Percentiles rank a stretch among this genome's conserved stretches.
phyloP scores from a whole-genome alignment of 495 filamentous ascomycete species.

The Penicillium turbatum region DNA sequence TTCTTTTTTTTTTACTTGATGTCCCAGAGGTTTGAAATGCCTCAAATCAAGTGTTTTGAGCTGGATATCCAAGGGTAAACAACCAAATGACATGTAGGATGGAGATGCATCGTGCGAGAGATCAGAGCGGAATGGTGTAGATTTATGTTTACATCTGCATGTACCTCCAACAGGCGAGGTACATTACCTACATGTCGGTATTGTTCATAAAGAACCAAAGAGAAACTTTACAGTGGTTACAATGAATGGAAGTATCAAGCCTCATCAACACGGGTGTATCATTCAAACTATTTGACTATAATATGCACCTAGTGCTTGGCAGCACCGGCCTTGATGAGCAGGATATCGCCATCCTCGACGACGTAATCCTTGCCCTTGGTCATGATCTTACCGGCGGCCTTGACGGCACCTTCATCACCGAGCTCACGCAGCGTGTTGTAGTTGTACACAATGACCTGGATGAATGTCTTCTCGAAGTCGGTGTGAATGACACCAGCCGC shows the following conservation, averaged over 20 bases:
- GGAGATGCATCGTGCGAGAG: too few species aligned
- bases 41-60: neutral
- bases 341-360: slow-evolving; percentile 49
- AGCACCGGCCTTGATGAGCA: slow-evolving; percentile 94
- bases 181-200: neutral
- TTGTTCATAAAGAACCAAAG: too few species aligned
- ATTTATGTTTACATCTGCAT: too few species aligned
- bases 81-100: too few species aligned
- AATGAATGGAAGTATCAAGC: neutral
- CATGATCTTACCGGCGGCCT: slow-evolving; percentile 91
- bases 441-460: slow-evolving; percentile 90
- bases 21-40: neutral
- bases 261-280: slow-evolving; percentile 13
- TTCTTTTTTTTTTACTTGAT: neutral
- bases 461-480: slow-evolving; percentile 99
- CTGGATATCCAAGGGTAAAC: too few species aligned
- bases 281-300: slow-evolving; percentile 19
- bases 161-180: neutral
- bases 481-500: slow-evolving; percentile 98
- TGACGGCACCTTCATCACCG: slow-evolving; percentile 83
- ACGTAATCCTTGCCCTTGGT: slow-evolving; percentile 99
- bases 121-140: too few species aligned
- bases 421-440: slow-evolving; percentile 72
- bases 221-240: too few species aligned
- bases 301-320: slow-evolving; percentile 62